phyloP scores from a whole-genome alignment of 2,329 filamentous ascomycete genomes.

The Grosmannia serpens region DNA sequence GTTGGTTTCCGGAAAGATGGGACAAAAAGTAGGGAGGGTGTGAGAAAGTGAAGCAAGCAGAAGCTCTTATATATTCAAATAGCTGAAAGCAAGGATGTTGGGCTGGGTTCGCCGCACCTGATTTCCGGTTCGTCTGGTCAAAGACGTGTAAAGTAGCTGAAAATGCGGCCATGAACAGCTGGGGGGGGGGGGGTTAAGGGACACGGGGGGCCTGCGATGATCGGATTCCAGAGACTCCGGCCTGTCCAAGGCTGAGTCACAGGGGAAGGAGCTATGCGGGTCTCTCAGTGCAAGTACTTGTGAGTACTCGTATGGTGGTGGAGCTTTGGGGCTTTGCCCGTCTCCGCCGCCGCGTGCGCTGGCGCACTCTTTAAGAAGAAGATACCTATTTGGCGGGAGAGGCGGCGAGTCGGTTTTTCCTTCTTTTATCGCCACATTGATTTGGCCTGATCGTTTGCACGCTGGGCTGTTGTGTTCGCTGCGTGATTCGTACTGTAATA shows the following conservation, averaged over 20 bases:
- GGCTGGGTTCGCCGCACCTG: constrained; percentile 4
- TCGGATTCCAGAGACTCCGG: neutral
- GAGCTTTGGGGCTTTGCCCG: neutral
- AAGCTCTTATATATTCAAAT: neutral
- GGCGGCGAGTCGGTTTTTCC: neutral
- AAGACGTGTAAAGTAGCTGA: constrained; percentile 5
- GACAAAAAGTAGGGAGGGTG: neutral
- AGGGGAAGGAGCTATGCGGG: neutral
- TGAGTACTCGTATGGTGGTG: neutral
- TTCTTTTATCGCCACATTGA: neutral
- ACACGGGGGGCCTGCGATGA: neutral
- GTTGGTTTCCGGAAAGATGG: neutral
- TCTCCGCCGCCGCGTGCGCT: neutral
- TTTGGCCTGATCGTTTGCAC: neutral
- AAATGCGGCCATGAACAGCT: constrained; percentile 6
- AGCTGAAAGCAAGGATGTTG: neutral
- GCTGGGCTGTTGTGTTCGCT: neutral
- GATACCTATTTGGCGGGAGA: neutral
- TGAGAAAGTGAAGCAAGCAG: neutral
- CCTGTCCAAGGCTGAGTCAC: constrained; percentile 8
- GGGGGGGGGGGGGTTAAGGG: neutral
- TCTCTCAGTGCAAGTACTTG: neutral
- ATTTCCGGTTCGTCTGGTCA: constrained; percentile 6
- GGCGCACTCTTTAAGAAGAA: neutral
- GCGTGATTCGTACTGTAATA: neutral